Percentiles rank a stretch among this genome's conserved stretches.
phyloP scores from a whole-genome alignment of 1,139 yeast genomes.

The Diutina sp. region DNA sequence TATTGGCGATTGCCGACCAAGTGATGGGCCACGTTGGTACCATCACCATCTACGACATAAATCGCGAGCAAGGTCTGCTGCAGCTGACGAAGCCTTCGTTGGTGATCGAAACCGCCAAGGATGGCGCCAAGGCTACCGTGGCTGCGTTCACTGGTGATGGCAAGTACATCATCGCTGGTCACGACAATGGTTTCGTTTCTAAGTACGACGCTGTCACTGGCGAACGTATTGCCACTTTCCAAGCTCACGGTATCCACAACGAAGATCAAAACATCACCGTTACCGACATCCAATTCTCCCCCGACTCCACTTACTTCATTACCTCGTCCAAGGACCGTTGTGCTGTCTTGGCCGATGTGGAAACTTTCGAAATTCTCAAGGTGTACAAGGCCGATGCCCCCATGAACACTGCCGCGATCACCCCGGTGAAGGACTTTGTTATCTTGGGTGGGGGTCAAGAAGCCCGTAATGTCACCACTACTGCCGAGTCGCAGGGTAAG shows the following conservation, averaged over 20 bases:
- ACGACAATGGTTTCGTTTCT: constrained; percentile 73
- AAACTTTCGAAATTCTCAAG: constrained; percentile 59
- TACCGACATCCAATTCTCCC: constrained; percentile 83
- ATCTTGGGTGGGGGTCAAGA: constrained; percentile 99
- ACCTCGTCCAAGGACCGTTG: constrained; percentile 90
- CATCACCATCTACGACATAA: constrained; percentile 53
- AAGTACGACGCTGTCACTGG: constrained; percentile 74
- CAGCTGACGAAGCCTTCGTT: constrained; percentile 40
- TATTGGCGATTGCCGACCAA: constrained; percentile 77
- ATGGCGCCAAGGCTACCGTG: constrained; percentile 58
- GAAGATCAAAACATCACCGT: constrained; percentile 43
- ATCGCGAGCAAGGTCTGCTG: constrained; percentile 22
- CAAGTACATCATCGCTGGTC: constrained; percentile 71
- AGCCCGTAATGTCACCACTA: constrained; percentile 95
- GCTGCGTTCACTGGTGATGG: constrained; percentile 84
- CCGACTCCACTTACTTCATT: constrained; percentile 77
- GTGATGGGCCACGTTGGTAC: constrained; percentile 90
- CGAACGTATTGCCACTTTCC: constrained; percentile 43
- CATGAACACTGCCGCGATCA: constrained; percentile 88
- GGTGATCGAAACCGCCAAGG: constrained; percentile 50
- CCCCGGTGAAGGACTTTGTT: constrained; percentile 84
- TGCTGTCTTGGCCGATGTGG: constrained; percentile 72
- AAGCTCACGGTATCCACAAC: constrained; percentile 51
- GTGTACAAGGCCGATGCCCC: constrained; percentile 85
- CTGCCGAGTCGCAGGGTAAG: constrained; percentile 88